A percentile compares a stretch with the other conserved stretches of the same genome.
Conservation (phyloP, 208 protist genomes). For the Crithidia fasciculata region DNA sequence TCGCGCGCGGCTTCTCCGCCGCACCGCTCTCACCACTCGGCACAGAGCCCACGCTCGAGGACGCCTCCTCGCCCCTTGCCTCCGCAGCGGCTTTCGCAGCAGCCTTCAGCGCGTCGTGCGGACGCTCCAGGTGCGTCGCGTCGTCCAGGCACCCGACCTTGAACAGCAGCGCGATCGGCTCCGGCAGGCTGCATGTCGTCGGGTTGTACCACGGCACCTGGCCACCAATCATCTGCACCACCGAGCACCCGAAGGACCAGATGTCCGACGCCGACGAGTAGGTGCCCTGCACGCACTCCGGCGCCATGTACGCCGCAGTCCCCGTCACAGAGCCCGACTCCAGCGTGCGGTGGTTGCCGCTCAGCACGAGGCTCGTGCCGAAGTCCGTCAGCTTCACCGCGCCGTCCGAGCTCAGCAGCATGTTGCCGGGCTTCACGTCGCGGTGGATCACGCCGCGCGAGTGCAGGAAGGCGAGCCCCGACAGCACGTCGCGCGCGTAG, state of each 20-base stretch:
- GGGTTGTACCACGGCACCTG: constrained; percentile 56
- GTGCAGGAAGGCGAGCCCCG: constrained; percentile 69
- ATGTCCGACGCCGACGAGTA: constrained; percentile 77
- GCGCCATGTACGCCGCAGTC: constrained; percentile 81
- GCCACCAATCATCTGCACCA: constrained; percentile 74
- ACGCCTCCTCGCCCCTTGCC: background rate
- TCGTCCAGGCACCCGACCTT: constrained; percentile 57
- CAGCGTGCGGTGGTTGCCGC: constrained; percentile 33
- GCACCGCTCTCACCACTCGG: background rate
- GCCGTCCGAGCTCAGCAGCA: constrained; percentile 74
- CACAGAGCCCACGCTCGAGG: background rate
- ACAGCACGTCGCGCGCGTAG: constrained; percentile 55
- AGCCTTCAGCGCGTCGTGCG: constrained; percentile 32
- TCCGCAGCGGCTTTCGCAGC: constrained; percentile 2
- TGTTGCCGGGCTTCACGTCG: constrained; percentile 89
- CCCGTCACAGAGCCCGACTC: constrained; percentile 56
- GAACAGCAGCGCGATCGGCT: constrained; percentile 57
- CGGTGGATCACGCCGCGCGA: constrained; percentile 72
- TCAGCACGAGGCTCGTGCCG: constrained; percentile 62
- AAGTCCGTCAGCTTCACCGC: constrained; percentile 84
- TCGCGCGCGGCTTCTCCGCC: background rate
- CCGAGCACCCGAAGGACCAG: constrained; percentile 82
- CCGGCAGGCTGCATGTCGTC: constrained; percentile 10
- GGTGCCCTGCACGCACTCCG: constrained; percentile 59
- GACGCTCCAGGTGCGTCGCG: constrained; percentile 28